A percentile compares a stretch with the other conserved stretches of the same genome.
These are phyloP conservation scores for Schwanniomyces vanrijiae DNA, from an alignment of 805 yeast species.

Conservation along the genomic window DNA sequence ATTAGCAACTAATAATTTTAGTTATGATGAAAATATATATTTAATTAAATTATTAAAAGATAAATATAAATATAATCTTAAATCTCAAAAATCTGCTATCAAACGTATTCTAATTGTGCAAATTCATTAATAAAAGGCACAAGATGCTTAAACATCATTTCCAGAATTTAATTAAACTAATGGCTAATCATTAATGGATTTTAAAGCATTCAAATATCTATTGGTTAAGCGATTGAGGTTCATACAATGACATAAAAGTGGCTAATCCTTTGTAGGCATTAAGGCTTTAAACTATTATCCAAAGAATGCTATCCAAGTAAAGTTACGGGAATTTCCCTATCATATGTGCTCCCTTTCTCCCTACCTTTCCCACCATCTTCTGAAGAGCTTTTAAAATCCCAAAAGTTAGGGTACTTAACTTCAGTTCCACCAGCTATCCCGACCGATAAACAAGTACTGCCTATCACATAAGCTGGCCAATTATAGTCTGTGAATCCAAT, in stretches of 20 bases:
- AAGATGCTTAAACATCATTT: not conserved
- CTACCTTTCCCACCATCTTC: not conserved
- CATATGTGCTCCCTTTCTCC: not conserved
- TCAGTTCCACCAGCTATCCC: not conserved
- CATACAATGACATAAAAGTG: not conserved
- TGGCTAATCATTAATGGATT: not conserved
- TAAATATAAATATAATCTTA: too few species aligned
- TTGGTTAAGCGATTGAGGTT: not conserved
- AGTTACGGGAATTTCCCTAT: not conserved
- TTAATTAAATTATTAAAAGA: too few species aligned
- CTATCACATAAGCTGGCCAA: not conserved
- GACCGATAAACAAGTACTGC: not conserved
- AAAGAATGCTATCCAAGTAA: not conserved
- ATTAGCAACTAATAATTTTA: too few species aligned
- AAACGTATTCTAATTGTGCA: not conserved
- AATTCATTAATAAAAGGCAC: not conserved
- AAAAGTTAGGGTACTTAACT: not conserved
- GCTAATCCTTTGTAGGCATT: not conserved
- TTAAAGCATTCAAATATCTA: not conserved
- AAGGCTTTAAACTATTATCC: not conserved
- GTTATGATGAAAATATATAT: too few species aligned
- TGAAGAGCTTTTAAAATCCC: not conserved
- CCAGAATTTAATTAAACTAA: not conserved
- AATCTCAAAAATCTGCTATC: not conserved
- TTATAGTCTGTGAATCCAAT: not conserved